Evolutionary conservation across 2,329 filamentous ascomycete species (phyloP).

Genomic region (Zymoseptoria brevis): DNA sequence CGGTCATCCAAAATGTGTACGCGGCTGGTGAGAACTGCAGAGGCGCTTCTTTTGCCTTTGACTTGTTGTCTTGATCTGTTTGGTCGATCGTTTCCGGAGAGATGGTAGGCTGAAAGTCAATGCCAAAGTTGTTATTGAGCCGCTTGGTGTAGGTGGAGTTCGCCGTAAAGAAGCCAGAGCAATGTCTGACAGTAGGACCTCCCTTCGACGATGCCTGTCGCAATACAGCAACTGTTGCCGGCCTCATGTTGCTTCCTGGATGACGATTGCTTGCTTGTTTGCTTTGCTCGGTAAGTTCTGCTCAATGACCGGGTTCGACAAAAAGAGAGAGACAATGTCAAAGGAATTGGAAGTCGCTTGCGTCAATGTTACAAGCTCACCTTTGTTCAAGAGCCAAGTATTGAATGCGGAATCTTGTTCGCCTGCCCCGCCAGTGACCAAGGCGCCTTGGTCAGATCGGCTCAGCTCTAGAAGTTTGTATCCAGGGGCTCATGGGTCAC

Average conservation of each 20-base stretch:
- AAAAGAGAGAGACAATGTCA: not conserved
- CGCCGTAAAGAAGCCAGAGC: not conserved
- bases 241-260: not conserved
- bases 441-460: too few relatives aligned
- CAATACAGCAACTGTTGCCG: not conserved
- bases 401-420: too few relatives aligned
- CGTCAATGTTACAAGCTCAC: too few relatives aligned
- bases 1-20: not conserved
- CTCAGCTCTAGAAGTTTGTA: too few relatives aligned
- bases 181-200: too few relatives aligned
- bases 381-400: too few relatives aligned
- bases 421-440: too few relatives aligned
- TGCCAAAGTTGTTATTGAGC: too few relatives aligned
- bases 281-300: not conserved
- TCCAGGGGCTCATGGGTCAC: too few relatives aligned
- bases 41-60: not conserved
- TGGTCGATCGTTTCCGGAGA: not conserved
- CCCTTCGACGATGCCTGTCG: not conserved
- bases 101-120: too few relatives aligned
- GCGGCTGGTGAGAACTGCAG: not conserved
- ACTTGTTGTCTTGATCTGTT: not conserved
- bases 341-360: too few relatives aligned
- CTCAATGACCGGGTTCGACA: not conserved
- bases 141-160: not conserved
- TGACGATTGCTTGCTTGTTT: not conserved